These are phyloP conservation scores for Naganishia liquefaciens DNA, from an alignment of 1,284 basidiomycete genomes.

Conservation along the genomic window DNA sequence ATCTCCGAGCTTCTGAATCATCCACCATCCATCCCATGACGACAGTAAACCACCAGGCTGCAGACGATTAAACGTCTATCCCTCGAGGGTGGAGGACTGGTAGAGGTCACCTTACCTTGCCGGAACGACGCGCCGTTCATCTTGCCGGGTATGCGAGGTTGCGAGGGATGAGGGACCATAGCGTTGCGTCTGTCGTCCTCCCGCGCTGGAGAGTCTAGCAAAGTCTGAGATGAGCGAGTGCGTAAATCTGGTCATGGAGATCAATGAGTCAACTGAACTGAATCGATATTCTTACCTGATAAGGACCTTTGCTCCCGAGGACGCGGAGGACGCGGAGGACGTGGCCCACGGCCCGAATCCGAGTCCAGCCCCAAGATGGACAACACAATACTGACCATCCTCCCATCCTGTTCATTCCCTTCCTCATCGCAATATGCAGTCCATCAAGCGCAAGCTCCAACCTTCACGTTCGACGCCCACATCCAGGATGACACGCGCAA, in stretches of 20 bases:
- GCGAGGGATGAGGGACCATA: neutral
- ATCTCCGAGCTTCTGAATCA: neutral
- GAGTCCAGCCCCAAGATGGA: neutral
- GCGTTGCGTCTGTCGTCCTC: neutral
- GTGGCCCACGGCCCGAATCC: slow-evolving; percentile 1
- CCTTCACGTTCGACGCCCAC: slow-evolving; percentile 6
- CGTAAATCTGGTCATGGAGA: neutral
- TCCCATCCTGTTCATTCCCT: slow-evolving; percentile 19
- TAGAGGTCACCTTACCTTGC: neutral
- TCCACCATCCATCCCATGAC: slow-evolving; percentile 1
- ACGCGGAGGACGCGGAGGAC: neutral
- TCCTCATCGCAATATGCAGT: slow-evolving; percentile 12
- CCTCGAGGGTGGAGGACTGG: slow-evolving; percentile 1
- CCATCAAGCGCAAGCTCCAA: slow-evolving; percentile 15
- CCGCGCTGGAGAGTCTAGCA: neutral
- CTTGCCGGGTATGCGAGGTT: neutral
- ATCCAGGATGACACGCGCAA: slow-evolving; percentile 7
- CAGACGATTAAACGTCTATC: slow-evolving; percentile 5
- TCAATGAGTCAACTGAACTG: neutral
- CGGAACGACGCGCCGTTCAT: slow-evolving; percentile 1
- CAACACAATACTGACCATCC: neutral
- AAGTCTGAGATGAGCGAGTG: neutral
- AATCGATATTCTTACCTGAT: slow-evolving; percentile 3
- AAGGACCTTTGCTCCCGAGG: neutral
- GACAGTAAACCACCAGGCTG: neutral